phyloP scores from a whole-genome alignment of 805 yeast species.

The Yamadazyma kitorensis region DNA sequence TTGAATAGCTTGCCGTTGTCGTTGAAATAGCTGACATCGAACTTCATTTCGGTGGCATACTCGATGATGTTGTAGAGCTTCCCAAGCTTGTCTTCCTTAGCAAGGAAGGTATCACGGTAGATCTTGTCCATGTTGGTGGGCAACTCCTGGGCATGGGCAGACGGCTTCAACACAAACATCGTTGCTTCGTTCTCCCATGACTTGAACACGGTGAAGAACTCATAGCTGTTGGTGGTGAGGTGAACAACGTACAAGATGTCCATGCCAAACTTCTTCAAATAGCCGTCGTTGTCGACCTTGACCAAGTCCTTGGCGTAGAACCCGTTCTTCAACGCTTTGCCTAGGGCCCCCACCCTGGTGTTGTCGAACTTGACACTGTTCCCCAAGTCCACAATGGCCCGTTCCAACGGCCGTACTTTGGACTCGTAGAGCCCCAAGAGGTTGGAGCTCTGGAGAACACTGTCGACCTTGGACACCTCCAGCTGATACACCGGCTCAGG shows the following conservation, averaged over 20 bases:
- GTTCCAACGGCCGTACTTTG: constrained; percentile 60
- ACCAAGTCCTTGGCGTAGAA: constrained; percentile 63
- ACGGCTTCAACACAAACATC: constrained; percentile 66
- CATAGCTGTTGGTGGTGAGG: constrained; percentile 69
- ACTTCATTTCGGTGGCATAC: constrained; percentile 50
- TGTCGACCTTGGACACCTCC: constrained; percentile 55
- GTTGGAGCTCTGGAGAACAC: constrained; percentile 60
- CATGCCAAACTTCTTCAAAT: constrained; percentile 54
- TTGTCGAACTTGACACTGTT: constrained; percentile 67
- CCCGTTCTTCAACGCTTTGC: constrained; percentile 82
- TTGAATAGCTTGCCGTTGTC: constrained; percentile 56
- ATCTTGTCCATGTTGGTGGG: constrained; percentile 52
- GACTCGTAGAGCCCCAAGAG: constrained; percentile 76
- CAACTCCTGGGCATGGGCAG: constrained; percentile 61
- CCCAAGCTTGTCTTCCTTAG: constrained; percentile 45
- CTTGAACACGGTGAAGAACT: constrained; percentile 64
- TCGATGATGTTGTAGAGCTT: constrained; percentile 47
- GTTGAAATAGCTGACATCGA: constrained; percentile 54
- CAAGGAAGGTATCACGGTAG: constrained; percentile 51
- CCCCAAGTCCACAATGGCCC: constrained; percentile 81
- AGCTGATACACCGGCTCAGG: constrained; percentile 59
- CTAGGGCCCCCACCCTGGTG: constrained; percentile 74
- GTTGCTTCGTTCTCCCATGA: constrained; percentile 54
- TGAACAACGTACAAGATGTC: constrained; percentile 67
- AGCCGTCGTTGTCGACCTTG: constrained; percentile 46